Evolutionary conservation across 164 flowering plant genomes (phyloP).

Genomic region (Hamamelis virginiana): DNA sequence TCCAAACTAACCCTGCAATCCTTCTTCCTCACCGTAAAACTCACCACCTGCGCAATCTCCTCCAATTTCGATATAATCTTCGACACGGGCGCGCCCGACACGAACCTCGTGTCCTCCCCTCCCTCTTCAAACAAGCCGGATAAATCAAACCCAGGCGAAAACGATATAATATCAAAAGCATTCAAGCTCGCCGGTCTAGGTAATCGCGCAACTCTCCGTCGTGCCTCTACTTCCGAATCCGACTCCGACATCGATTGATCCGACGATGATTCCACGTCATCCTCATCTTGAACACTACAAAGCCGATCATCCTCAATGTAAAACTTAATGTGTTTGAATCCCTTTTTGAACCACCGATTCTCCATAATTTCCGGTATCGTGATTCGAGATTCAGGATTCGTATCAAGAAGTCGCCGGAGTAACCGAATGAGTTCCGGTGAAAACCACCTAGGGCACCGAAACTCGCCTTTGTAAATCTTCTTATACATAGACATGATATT

Average conservation of each 20-base stretch:
- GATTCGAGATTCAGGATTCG: conserved; percentile 58
- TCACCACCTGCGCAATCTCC: conserved; percentile 80
- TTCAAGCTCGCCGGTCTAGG: conserved; percentile 80
- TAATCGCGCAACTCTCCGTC: conserved; percentile 29
- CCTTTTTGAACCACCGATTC: conserved; percentile 63
- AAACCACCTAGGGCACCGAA: conserved; percentile 76
- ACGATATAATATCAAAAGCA: conserved; percentile 72
- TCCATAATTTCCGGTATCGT: conserved; percentile 73
- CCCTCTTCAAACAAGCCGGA: conserved; percentile 70
- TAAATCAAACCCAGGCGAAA: conserved; percentile 60
- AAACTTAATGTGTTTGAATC: conserved; percentile 66
- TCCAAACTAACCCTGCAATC: conserved; percentile 76
- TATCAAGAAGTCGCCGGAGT: conserved; percentile 49
- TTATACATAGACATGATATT: conserved; percentile 74
- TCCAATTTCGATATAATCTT: conserved; percentile 75
- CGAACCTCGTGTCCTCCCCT: conserved; percentile 63
- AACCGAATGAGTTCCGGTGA: conserved; percentile 47
- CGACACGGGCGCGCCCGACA: conserved; percentile 69
- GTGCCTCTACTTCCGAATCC: conserved; percentile 38
- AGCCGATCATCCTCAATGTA: conserved; percentile 67
- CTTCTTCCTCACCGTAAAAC: conserved; percentile 81
- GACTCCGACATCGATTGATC: conserved; percentile 53
- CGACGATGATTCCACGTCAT: conserved; percentile 33
- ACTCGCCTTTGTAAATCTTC: conserved; percentile 75
- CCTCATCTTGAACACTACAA: conserved; percentile 31